phyloP scores from a whole-genome alignment of 2,329 filamentous ascomycete species.

The Didymella exigua region DNA sequence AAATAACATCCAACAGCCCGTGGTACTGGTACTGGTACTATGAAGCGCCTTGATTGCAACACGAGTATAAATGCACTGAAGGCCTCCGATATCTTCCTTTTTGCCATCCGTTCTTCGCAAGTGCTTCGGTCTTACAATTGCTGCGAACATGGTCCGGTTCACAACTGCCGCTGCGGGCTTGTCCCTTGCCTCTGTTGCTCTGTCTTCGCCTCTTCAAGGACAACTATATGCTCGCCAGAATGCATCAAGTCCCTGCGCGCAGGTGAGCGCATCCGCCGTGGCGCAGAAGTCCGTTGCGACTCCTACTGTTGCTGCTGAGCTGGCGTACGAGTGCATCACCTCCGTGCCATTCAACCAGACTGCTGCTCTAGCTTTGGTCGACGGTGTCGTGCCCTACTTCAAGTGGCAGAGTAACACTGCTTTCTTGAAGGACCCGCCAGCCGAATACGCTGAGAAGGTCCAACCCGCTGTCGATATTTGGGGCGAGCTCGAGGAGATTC shows the following conservation, averaged over 20 bases:
- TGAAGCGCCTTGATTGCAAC: slow-evolving; percentile 3
- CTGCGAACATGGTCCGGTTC: slow-evolving; percentile 33
- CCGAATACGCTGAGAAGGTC: slow-evolving; percentile 54
- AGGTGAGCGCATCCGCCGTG: slow-evolving; percentile 38
- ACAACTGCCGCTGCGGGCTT: slow-evolving; percentile 28
- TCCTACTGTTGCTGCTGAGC: slow-evolving; percentile 51
- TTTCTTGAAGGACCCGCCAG: slow-evolving; percentile 54
- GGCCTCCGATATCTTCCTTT: not conserved
- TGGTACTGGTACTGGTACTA: slow-evolving; percentile 2
- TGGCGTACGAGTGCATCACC: slow-evolving; percentile 55
- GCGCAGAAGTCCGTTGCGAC: slow-evolving; percentile 32
- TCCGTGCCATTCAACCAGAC: slow-evolving; percentile 54
- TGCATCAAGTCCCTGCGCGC: slow-evolving; percentile 41
- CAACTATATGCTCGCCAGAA: slow-evolving; percentile 36
- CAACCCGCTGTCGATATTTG: slow-evolving; percentile 52
- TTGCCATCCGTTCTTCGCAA: slow-evolving; percentile 7
- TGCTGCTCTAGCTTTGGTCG: slow-evolving; percentile 48
- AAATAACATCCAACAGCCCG: slow-evolving; percentile 10
- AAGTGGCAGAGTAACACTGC: slow-evolving; percentile 54
- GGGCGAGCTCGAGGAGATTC: slow-evolving; percentile 48
- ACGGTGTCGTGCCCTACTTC: slow-evolving; percentile 53
- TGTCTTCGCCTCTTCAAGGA: slow-evolving; percentile 32
- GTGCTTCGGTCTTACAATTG: not conserved
- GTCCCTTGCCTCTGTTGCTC: slow-evolving; percentile 34
- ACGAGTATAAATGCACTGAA: slow-evolving; percentile 18